Conservation (phyloP, 768 basidiomycete genomes). For the Trametes gibbosa region DNA sequence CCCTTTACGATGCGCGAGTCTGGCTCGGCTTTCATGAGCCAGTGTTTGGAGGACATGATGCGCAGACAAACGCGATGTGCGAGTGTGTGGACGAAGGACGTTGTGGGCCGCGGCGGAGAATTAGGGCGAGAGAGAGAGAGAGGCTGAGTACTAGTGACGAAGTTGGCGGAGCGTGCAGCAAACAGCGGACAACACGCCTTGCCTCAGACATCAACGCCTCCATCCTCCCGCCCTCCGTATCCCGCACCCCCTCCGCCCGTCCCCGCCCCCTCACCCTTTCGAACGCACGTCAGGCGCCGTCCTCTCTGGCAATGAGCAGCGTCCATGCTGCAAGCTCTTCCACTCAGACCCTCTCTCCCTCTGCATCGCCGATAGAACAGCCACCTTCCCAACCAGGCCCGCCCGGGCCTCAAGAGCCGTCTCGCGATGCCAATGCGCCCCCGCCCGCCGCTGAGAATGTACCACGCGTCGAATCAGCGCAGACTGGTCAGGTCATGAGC, state of each 20-base stretch:
- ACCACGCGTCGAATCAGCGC: conserved; percentile 18
- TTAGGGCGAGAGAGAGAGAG: conserved; percentile 87
- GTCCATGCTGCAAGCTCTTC: conserved; percentile 36
- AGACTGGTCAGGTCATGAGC: conserved; percentile 4
- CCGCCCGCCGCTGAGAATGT: conserved; percentile 8
- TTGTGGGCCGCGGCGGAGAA: conserved; percentile 10
- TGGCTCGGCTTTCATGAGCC: conserved; percentile 88
- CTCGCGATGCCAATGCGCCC: conserved; percentile 11
- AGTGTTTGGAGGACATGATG: conserved; percentile 34
- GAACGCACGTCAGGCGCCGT: conserved; percentile 22
- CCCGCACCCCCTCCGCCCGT: conserved; percentile 3
- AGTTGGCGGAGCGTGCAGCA: conserved; percentile 23
- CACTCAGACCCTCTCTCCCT: conserved; percentile 31
- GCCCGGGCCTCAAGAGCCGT: conserved; percentile 11
- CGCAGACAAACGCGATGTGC: background rate
- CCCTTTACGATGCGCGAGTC: conserved; percentile 83
- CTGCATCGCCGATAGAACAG: conserved; percentile 31
- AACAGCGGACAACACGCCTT: conserved; percentile 31
- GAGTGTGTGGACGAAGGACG: conserved; percentile 8
- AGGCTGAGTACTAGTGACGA: conserved; percentile 15
- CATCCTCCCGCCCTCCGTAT: conserved; percentile 10
- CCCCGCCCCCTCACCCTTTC: conserved; percentile 10
- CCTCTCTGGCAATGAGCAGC: conserved; percentile 37
- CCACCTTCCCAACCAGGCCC: conserved; percentile 26
- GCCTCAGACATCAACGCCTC: conserved; percentile 25